Base-by-base conservation (phyloP, 1,284 basidiomycete species). In the Rhodofomes roseus region DNA sequence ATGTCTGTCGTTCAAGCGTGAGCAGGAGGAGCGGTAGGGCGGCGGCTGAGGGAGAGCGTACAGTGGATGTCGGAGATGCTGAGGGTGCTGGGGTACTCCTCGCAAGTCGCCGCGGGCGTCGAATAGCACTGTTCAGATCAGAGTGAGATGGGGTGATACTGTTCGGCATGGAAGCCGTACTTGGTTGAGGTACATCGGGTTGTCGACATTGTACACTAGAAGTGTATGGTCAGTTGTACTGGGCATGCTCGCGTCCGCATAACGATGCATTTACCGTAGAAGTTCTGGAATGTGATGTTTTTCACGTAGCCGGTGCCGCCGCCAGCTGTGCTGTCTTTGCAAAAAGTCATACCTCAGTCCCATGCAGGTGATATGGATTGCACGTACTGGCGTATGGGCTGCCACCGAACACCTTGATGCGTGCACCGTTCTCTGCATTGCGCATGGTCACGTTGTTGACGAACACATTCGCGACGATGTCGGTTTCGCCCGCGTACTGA, bases 361-460 rank as follows among this genome's bases (percentile, higher is more conserved):
- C 4, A 4, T 46, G 11, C 29, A 22, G 20, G 16, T 31, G 27
- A 25, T 14, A 4, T 16, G 37, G 20, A 12, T 20, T 20, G 25
- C 3, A 52, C 70, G 27, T 60, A 73, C 71, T 64, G 0, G 70
- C 65, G 44, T 60, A 54, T 2, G 71, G 68, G 50, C 66, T 76
- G 0, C 85, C 85, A 9, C 84, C 84, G 71, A 82, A 87, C 2
- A 84, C 83, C 70, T 88, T 88, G 71, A 88, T 87, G n/a, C 85
- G 77, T 0, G 84, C 85, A 0, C 85, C 86, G 63, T 87, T 86
- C 61, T 84, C 75, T 9, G 83, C 81, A 59, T 86, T 83, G 23
- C 77, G 72, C 83, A 87, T 87, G 22, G 75, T 78, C 60, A 87
- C 75, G 64, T 85, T 82, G 56, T 79, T 78, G 41, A 70, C 81